A percentile compares a stretch with the other conserved stretches of the same genome.
phyloP scores from a whole-genome alignment of 768 basidiomycete genomes.

The Suillus ampliporus region DNA sequence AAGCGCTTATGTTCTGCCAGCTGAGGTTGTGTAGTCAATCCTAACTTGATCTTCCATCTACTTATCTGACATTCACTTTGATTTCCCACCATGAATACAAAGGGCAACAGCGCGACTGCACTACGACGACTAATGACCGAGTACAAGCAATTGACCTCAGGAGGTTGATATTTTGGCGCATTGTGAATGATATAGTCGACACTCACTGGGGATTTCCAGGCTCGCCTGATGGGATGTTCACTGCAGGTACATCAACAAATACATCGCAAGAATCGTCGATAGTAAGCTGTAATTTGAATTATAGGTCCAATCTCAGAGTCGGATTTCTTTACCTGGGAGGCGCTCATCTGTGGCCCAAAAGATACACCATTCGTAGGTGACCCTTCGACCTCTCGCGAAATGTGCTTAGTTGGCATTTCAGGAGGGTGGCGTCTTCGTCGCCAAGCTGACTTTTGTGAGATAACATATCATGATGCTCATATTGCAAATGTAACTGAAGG shows the following conservation, averaged over 20 bases:
- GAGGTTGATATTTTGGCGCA: slow-evolving; percentile 51
- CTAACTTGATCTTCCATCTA: slow-evolving; percentile 1
- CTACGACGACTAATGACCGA: slow-evolving; percentile 91
- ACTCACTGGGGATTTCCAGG: slow-evolving; percentile 47
- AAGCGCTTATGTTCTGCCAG: background rate
- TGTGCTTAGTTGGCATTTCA: slow-evolving; percentile 32
- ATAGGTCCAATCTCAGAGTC: slow-evolving; percentile 88
- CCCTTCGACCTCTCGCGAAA: slow-evolving; percentile 6
- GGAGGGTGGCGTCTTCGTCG: slow-evolving; percentile 96
- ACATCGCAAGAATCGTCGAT: slow-evolving; percentile 8
- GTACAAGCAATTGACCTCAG: slow-evolving; percentile 83
- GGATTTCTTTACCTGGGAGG: slow-evolving; percentile 97
- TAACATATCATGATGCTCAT: slow-evolving; percentile 5
- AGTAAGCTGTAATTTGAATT: slow-evolving; percentile 4
- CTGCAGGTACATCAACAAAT: slow-evolving; percentile 60
- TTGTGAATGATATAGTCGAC: background rate
- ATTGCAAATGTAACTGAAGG: slow-evolving; percentile 16
- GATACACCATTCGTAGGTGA: slow-evolving; percentile 88
- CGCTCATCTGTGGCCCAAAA: slow-evolving; percentile 90
- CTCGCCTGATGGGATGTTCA: slow-evolving; percentile 95
- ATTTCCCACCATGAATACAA: slow-evolving; percentile 51
- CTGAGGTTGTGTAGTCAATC: background rate
- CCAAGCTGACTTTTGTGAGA: slow-evolving; percentile 91
- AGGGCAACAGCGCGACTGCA: slow-evolving; percentile 69
- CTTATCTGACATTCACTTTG: background rate